phyloP scores from a whole-genome alignment of 352 stramenopile species.

The Phytophthora colocasiae region DNA sequence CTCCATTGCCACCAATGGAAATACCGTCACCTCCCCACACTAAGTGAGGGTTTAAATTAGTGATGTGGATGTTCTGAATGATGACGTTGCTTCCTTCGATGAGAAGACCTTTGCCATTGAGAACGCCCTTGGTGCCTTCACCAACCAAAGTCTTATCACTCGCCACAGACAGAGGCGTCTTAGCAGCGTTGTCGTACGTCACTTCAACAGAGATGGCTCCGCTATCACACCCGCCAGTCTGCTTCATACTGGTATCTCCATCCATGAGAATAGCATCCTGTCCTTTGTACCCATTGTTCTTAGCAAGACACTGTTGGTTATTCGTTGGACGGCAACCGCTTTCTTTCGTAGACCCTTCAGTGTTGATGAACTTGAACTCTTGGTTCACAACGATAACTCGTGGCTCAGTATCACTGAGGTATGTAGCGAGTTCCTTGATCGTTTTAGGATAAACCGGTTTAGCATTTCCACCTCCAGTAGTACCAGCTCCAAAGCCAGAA shows the following conservation, averaged over 20 bases:
- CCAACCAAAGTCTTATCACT: constrained; percentile 41
- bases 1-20: constrained; percentile 14
- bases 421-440: constrained; percentile 46
- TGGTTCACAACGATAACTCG: constrained; percentile 58
- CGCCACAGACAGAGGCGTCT: constrained; percentile 17
- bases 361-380: constrained; percentile 42
- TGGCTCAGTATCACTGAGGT: constrained; percentile 37
- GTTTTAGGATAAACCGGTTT: constrained; percentile 43
- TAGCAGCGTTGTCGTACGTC: constrained; percentile 34
- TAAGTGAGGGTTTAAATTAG: constrained; percentile 33
- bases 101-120: constrained; percentile 39
- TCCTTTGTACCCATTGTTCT: constrained; percentile 47
- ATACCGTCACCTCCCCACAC: constrained; percentile 35
- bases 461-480: constrained; percentile 44
- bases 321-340: constrained; percentile 28
- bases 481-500: constrained; percentile 9
- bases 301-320: constrained; percentile 36
- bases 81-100: constrained; percentile 42
- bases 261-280: constrained; percentile 46
- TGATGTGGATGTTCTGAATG: constrained; percentile 48
- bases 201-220: constrained; percentile 21
- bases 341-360: constrained; percentile 27
- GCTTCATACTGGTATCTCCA: constrained; percentile 25
- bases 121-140: constrained; percentile 33
- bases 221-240: constrained; percentile 31